Base-by-base conservation (phyloP, 345 rosid genomes). In the Eucalyptus pauciflora region DNA sequence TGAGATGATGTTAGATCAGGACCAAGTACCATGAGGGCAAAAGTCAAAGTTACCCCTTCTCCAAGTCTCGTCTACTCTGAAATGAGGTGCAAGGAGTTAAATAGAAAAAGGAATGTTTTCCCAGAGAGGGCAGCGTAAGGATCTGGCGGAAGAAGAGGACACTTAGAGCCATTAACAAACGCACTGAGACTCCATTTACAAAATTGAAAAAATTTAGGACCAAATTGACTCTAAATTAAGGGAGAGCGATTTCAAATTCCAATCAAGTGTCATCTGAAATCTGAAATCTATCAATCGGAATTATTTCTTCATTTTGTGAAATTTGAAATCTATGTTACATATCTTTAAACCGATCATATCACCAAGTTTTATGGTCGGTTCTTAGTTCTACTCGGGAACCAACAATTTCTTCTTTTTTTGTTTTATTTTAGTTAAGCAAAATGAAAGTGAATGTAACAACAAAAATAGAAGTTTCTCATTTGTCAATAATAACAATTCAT, bases 251-350 rank as follows among this genome's bases (percentile, higher is more conserved):
- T 52, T 52, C 24, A 52, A 51, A 2, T 16, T 51, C 3, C 54
- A 1, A 51, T 51, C 54, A 51, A 51, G 1, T 51, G 0, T 0
- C 8, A 51, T 16, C 0, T 51, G 8, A 0, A 51, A 51, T 16
- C 2, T 0, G 54, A 51, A 52, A 52, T 10, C 1, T 52, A 52
- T 17, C 1, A 1, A 51, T 51, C 9, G 7, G 0, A 51, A 52
- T 52, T 52, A 52, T 0, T 52, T 52, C 2, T 52, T 56, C 29
- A 56, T 56, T 56, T 56, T 24, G 11, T 56, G 29, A 13, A 56
- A 24, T 22, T 22, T 56, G 6, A 56, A 56, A 24, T 0, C 62
- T 24, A 24, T 1, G 0, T 9, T 56, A 24, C 1, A 24, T 56
- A 52, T 3, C 4, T 8, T 56, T 56, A 1, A 24, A 56, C 3